phyloP scores from a whole-genome alignment of 2,329 filamentous ascomycete species.

The Ilyonectria sp. region DNA sequence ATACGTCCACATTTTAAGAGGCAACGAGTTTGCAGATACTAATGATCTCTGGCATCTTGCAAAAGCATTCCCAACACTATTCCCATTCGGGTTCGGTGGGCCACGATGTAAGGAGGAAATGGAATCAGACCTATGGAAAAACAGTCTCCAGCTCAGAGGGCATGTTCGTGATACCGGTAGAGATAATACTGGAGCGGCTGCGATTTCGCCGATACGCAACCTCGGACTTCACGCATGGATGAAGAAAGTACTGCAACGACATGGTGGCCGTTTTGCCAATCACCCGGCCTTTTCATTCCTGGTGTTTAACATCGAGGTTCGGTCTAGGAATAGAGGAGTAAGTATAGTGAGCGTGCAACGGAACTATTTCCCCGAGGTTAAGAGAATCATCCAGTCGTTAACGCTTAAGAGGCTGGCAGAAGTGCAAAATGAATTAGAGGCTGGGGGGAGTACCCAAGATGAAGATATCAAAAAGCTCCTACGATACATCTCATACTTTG shows the following conservation, averaged over 20 bases:
- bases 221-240: slow-evolving; percentile 5
- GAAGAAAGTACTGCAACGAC: no score
- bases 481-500: slow-evolving; percentile 11
- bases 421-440: slow-evolving; percentile 10
- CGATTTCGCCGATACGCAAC: slow-evolving; percentile 1
- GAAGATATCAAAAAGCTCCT: slow-evolving; percentile 20
- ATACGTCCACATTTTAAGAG: slow-evolving; percentile 20
- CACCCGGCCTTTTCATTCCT: no score
- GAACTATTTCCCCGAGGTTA: no score
- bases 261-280: no score
- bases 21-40: slow-evolving; percentile 5
- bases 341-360: no score
- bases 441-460: slow-evolving; percentile 1
- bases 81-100: slow-evolving; percentile 6
- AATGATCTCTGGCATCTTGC: slow-evolving; percentile 22
- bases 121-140: slow-evolving; percentile 7
- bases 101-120: slow-evolving; percentile 4
- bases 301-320: no score
- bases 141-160: background rate
- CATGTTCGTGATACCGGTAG: background rate
- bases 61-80: slow-evolving; percentile 23
- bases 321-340: no score
- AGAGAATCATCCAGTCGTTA: no score
- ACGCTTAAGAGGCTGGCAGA: no score
- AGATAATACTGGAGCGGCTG: background rate